Evolutionary conservation across 1,284 basidiomycete species (phyloP), one percentile per base, ranked within the genome.

Genomic region (Heterobasidion irregulare): DNA sequence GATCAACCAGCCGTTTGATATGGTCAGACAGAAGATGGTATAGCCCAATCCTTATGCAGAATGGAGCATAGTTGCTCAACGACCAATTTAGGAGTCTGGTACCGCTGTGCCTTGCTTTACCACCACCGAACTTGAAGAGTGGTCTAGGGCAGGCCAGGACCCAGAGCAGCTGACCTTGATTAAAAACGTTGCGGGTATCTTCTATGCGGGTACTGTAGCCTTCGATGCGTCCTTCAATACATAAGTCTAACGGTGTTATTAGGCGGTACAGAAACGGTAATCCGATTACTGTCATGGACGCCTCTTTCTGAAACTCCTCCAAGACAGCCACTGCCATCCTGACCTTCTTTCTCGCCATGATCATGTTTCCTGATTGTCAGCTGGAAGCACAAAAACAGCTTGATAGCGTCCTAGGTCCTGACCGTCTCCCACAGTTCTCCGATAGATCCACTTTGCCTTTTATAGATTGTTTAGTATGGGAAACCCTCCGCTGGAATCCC

Each of bases 181-280:
- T 16, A 47, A 47, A 19, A 47, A 32, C 16, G 46, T 32, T 47
- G n/a, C 26, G 6, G 49, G 26, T n/a, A 54, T 44, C 34, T 19
- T 48, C 45, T 9, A 18, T 33, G 33, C 19, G 15, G 60, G 63
- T 65, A 2, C 58, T 60, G 12, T 57, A 58, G 55, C 61, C 16
- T 10, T 10, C 26, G 47, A 33, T 47, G 48, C 36, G 8, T 32
- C 10, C 26, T 36, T 35, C 9, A 10, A 47, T 16, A 10, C 46
- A 18, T 10, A 6, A 33, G 8, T 18, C 2, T 36, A 15, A 8
- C 12, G 18, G 16, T 36, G 5, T 41, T 18, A 54, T 6, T 50
- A 64, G 64, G 58, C 33, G 64, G 59, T n/a, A 58, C 61, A 10
- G 67, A 65, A 33, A 65, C 63, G 12, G 38, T 41, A n/a, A 41